phyloP scores from a whole-genome alignment of 139 green algal species.

The Auxenochlorella pyrenoidosa region DNA sequence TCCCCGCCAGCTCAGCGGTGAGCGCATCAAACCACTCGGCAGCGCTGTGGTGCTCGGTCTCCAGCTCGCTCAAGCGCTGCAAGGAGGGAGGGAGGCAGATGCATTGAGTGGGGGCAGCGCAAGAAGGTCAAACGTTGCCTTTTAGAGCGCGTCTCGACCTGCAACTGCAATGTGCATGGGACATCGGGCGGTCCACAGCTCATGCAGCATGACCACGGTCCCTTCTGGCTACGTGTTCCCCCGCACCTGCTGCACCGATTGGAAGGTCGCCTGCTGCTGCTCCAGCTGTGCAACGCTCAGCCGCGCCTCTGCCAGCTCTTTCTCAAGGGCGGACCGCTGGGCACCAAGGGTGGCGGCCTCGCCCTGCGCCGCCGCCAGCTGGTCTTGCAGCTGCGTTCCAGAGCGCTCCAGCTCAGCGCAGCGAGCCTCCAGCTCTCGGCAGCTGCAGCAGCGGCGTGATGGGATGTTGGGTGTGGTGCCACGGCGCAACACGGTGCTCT shows the following conservation, averaged over 20 bases:
- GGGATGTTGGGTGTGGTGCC: too few species aligned
- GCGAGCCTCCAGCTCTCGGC: neutral
- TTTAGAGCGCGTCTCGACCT: neutral
- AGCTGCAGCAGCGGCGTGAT: neutral
- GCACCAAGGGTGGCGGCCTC: neutral
- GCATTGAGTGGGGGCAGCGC: too few species aligned
- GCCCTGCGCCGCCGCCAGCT: constrained; percentile 20
- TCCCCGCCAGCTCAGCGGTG: constrained; percentile 21
- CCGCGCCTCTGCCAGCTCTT: constrained; percentile 2
- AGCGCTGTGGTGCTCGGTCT: constrained; percentile 31
- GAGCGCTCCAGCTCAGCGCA: constrained; percentile 4
- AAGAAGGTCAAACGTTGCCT: too few species aligned
- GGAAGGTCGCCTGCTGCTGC: constrained; percentile 25
- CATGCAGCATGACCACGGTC: neutral
- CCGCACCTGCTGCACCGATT: constrained; percentile 28
- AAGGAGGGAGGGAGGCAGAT: neutral
- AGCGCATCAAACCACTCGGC: constrained; percentile 43
- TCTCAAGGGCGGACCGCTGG: neutral
- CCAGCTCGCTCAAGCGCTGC: constrained; percentile 36
- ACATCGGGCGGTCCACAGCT: too few species aligned
- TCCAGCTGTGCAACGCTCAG: constrained; percentile 13
- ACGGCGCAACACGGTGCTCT: too few species aligned
- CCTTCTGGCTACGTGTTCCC: neutral
- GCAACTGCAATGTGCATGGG: neutral
- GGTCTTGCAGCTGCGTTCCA: neutral